phyloP scores from a whole-genome alignment of 2,329 filamentous ascomycete genomes.

The Hirsutella minnesotensis region DNA sequence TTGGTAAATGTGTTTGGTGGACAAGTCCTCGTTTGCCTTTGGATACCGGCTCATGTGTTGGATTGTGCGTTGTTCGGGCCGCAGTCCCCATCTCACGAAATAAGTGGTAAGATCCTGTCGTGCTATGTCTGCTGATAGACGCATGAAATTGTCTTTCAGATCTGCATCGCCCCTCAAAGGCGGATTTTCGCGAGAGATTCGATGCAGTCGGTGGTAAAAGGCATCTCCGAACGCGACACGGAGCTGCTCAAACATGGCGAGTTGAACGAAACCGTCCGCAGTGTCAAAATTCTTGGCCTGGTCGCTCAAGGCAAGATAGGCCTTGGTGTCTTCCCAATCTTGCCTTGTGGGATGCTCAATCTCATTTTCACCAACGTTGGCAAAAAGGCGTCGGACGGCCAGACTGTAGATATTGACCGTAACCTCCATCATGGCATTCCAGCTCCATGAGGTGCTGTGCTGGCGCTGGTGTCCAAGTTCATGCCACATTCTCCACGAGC shows the following conservation, averaged over 20 bases:
- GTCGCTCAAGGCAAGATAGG: too few species aligned
- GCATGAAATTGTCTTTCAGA: not conserved
- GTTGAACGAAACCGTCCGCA: not conserved
- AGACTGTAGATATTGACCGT: constrained; percentile 2
- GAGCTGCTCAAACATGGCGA: constrained; percentile 4
- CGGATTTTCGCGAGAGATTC: not conserved
- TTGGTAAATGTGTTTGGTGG: not conserved
- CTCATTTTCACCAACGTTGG: too few species aligned
- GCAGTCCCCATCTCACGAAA: constrained; percentile 3
- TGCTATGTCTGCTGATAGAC: not conserved
- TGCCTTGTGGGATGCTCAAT: too few species aligned
- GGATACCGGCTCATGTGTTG: not conserved
- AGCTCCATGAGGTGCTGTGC: constrained; percentile 1
- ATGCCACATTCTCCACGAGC: constrained; percentile 2
- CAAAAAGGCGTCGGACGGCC: not conserved
- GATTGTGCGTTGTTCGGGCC: constrained; percentile 1
- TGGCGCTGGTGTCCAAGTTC: constrained; percentile 4
- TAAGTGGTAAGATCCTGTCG: not conserved
- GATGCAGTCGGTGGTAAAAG: constrained; percentile 3
- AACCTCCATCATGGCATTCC: not conserved
- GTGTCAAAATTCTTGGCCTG: too few species aligned
- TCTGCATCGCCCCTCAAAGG: not conserved
- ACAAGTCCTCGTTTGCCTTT: not conserved
- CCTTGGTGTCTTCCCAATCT: too few species aligned
- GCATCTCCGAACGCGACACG: constrained; percentile 1